Evolutionary conservation across 352 stramenopile genomes (phyloP), one percentile per base, ranked within the genome.

Genomic region (Globisporangium recalcitrans): DNA sequence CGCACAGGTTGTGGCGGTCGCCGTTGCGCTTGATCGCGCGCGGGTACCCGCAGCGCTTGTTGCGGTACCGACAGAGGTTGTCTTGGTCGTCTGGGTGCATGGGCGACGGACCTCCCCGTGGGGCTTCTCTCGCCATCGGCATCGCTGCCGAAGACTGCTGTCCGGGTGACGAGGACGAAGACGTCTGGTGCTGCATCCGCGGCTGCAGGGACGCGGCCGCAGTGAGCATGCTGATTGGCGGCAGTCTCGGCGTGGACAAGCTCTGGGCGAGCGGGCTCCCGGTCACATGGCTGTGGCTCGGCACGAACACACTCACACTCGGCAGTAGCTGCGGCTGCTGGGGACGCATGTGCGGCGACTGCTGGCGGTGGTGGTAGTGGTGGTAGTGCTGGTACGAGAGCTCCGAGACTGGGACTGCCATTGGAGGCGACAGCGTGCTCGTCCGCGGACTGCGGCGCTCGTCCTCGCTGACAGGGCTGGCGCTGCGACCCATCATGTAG

Each of bases 21-120:
- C 80, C 80, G 38, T 89, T 85, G 63, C 78, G 77, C 64, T 89
- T 89, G 52, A 82, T 79, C 11, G 75, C 75, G n/a, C 80, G 80
- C 32, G 74, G 67, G 54, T 83, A 71, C 24, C 65, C 63, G 53
- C 80, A 89, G 55, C 82, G 82, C 52, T 84, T 86, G 56, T 85
- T 89, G 46, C 78, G 78, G 62, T 88, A 88, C 31, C 78, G 70
- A 36, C 79, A 88, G 42, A 82, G 56, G 63, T 82, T 70, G 27
- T 75, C 58, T 14, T 55, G 44, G 8, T 64, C 67, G 21, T 68
- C 52, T 26, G 49, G 32, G 6, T 38, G 51, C 16, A 49, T 31
- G 4, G 9, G 1, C 52, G 58, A 16, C 13, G 51, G 51, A 11
- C 51, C 51, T 44, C 51, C 0, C 11, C 19, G 19, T 27, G 51